Percentiles rank a stretch among this genome's conserved stretches.
Evolutionary conservation across 1,284 basidiomycete genomes (phyloP).

Genomic region (Ganoderma leucocontextum): DNA sequence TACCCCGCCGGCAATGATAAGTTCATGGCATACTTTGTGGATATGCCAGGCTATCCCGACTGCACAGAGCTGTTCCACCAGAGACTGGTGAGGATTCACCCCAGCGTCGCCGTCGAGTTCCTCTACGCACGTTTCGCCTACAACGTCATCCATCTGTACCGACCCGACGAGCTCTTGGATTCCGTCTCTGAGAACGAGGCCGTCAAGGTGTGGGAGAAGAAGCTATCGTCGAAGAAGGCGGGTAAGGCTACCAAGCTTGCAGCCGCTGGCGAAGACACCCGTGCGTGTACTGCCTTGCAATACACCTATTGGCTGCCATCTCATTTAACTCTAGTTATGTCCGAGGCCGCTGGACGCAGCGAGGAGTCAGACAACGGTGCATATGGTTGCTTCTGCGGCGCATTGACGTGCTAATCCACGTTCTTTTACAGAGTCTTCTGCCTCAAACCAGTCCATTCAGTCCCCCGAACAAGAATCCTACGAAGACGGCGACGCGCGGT

Average conservation of each 20-base stretch:
- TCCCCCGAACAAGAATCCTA: neutral
- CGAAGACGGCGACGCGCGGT: neutral
- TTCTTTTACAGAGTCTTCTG: neutral
- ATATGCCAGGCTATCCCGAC: neutral
- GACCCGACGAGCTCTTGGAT: neutral
- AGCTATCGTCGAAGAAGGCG: neutral
- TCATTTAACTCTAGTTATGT: neutral
- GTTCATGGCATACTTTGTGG: neutral
- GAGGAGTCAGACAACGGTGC: neutral
- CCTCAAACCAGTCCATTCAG: neutral
- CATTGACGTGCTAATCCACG: neutral
- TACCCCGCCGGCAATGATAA: neutral
- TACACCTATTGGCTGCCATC: neutral
- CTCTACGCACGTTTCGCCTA: constrained; percentile 5
- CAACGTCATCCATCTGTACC: neutral
- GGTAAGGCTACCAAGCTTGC: neutral
- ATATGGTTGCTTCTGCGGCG: neutral
- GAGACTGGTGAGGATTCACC: neutral
- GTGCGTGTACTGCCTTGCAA: neutral
- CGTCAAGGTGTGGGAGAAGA: neutral
- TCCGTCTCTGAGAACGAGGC: neutral
- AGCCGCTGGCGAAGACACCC: neutral
- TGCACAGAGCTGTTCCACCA: neutral
- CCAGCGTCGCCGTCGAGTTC: neutral
- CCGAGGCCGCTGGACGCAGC: neutral